Percentiles rank a stretch among this genome's conserved stretches.
Evolutionary conservation across 768 basidiomycete genomes (phyloP).

Genomic region (Xanthoconium purpureum): DNA sequence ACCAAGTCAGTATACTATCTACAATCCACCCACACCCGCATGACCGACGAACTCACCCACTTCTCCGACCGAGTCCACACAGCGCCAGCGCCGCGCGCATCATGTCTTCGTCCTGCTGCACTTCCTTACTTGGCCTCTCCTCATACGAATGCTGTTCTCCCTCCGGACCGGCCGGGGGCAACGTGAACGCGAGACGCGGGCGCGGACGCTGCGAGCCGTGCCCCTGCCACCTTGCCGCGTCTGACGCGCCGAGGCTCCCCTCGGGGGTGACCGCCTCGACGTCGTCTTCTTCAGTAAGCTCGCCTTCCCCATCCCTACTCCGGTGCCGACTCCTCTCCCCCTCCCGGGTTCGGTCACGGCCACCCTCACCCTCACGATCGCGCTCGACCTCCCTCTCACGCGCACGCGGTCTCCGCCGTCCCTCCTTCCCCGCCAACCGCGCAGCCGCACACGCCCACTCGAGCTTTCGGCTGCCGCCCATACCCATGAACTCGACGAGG

Average conservation of each 20-base stretch:
- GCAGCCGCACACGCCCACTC: conserved; percentile 42
- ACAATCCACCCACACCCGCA: background rate
- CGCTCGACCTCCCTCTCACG: conserved; percentile 2
- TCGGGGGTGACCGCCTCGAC: conserved; percentile 65
- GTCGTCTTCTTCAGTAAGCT: conserved; percentile 55
- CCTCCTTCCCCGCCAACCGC: conserved; percentile 45
- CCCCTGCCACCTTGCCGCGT: conserved; percentile 40
- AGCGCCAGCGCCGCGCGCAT: conserved; percentile 69
- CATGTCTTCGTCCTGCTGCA: conserved; percentile 55
- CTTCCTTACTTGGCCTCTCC: conserved; percentile 8
- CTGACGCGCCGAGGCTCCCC: conserved; percentile 44
- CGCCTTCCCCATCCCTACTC: background rate
- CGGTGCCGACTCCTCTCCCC: background rate
- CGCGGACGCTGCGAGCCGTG: conserved; percentile 1
- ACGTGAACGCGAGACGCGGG: background rate
- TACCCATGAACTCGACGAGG: conserved; percentile 29
- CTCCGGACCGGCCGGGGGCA: background rate
- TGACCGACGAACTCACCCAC: no score
- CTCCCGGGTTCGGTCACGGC: background rate
- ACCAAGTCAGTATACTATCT: conserved; percentile 13
- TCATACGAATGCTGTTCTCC: background rate
- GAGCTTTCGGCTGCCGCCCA: conserved; percentile 27
- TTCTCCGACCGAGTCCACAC: conserved; percentile 48
- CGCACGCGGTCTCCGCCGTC: conserved; percentile 11
- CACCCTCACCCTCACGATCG: background rate